phyloP scores from a whole-genome alignment of 352 stramenopile genomes.

The Chloridella minuta region DNA sequence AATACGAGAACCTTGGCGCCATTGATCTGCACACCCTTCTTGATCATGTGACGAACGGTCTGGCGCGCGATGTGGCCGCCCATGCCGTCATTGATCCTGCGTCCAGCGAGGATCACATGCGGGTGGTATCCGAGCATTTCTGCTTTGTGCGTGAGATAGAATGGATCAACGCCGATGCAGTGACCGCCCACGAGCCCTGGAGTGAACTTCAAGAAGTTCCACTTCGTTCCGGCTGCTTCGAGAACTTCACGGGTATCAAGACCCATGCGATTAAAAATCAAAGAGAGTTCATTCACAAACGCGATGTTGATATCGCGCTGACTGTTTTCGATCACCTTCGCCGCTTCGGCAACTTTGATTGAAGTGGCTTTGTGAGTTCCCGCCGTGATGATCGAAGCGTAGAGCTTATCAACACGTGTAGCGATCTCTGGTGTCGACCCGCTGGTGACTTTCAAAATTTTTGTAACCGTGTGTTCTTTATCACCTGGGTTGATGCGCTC shows the following conservation, averaged over 20 bases:
- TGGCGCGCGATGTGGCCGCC: slow-evolving; percentile 10
- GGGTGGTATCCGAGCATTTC: slow-evolving; percentile 13
- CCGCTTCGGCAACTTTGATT: slow-evolving; percentile 13
- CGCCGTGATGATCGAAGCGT: slow-evolving; percentile 12
- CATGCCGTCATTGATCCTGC: slow-evolving; percentile 15
- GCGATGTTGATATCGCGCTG: slow-evolving; percentile 17
- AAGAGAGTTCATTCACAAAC: slow-evolving; percentile 14
- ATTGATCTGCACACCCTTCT: background rate
- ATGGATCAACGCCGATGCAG: slow-evolving; percentile 15
- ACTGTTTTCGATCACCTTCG: slow-evolving; percentile 14
- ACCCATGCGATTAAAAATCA: slow-evolving; percentile 15
- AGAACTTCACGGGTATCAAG: slow-evolving; percentile 13
- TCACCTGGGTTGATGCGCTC: background rate
- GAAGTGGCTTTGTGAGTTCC: background rate
- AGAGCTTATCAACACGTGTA: slow-evolving; percentile 3
- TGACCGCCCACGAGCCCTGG: slow-evolving; percentile 14
- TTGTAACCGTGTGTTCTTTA: no score
- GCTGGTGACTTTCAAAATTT: slow-evolving; percentile 8
- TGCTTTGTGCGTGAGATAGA: slow-evolving; percentile 14
- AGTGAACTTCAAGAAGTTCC: background rate
- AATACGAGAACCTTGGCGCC: background rate
- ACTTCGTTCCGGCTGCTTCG: background rate
- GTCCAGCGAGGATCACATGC: slow-evolving; percentile 12
- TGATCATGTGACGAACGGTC: slow-evolving; percentile 14
- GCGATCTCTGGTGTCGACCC: background rate